Percentiles rank a stretch among this genome's conserved stretches.
Evolutionary conservation across 2,329 filamentous ascomycete species (phyloP).

Genomic region (Colletotrichum plurivorum): DNA sequence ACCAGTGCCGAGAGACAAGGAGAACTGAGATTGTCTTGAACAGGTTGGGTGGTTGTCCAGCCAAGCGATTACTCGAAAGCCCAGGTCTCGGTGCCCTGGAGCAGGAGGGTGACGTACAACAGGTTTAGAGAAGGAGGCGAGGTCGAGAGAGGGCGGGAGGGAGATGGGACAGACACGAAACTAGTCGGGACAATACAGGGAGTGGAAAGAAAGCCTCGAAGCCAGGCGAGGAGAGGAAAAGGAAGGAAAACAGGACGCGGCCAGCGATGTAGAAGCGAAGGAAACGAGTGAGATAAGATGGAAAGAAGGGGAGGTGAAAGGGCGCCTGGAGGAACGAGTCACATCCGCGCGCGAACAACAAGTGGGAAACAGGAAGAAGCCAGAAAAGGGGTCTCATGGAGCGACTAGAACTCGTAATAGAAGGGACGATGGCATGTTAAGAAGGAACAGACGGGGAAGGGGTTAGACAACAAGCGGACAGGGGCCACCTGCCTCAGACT

Average conservation of each 20-base stretch:
- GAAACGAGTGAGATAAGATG: conserved; percentile 4
- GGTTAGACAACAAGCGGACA: conserved; percentile 8
- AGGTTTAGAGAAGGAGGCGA: neutral
- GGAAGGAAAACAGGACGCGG: conserved; percentile 10
- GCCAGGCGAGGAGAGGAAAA: conserved; percentile 12
- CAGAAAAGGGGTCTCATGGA: conserved; percentile 21
- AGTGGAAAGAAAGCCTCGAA: neutral
- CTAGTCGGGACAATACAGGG: conserved; percentile 20
- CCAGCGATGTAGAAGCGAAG: conserved; percentile 8
- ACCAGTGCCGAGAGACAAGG: no score
- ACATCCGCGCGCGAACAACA: neutral
- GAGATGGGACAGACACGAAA: neutral
- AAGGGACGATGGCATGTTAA: conserved; percentile 30
- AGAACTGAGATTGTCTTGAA: no score
- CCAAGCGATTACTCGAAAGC: no score
- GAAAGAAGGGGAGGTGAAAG: neutral
- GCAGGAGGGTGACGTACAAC: neutral
- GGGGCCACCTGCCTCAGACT: conserved; percentile 2
- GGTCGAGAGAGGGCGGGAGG: neutral
- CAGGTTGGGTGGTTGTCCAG: no score
- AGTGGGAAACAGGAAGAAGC: conserved; percentile 32
- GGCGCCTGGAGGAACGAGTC: conserved; percentile 11
- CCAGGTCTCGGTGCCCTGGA: no score
- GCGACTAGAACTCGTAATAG: conserved; percentile 19
- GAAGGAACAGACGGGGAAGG: conserved; percentile 20